phyloP scores from a whole-genome alignment of 2,329 filamentous ascomycete species.

The Cryphonectria carpinicola region DNA sequence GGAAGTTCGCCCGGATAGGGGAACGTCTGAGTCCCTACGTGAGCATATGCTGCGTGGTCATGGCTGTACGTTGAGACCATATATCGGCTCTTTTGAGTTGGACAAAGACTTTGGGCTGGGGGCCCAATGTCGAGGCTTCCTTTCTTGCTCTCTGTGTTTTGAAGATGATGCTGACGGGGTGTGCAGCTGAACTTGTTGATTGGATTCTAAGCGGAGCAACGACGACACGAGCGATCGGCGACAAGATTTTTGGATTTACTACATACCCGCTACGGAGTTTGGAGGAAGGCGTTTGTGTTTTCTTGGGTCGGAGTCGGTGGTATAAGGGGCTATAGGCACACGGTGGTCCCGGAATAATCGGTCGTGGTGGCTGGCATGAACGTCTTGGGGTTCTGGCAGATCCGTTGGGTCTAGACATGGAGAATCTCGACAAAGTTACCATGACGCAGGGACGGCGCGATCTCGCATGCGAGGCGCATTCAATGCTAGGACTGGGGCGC shows the following conservation, averaged over 20 bases:
- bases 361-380: not conserved
- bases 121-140: not conserved
- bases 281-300: slow-evolving; percentile 22
- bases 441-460: not conserved
- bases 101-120: not conserved
- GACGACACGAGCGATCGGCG: slow-evolving; percentile 17
- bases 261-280: slow-evolving; percentile 22
- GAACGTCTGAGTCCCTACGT: slow-evolving; percentile 95
- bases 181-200: slow-evolving; percentile 26
- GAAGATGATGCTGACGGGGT: slow-evolving; percentile 12
- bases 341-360: not conserved
- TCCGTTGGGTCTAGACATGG: not conserved
- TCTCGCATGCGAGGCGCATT: not conserved
- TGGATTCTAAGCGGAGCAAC: slow-evolving; percentile 17
- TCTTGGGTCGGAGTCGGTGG: not conserved
- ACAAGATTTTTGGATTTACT: slow-evolving; percentile 11
- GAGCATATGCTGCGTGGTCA: slow-evolving; percentile 87
- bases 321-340: not conserved
- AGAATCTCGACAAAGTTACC: not conserved
- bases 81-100: not conserved
- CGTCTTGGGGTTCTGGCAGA: not conserved
- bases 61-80: slow-evolving; percentile 70
- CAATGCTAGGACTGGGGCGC: not conserved
- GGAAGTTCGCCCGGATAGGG: slow-evolving; percentile 92
- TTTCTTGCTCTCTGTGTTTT: not conserved